A percentile compares a stretch with the other conserved stretches of the same genome.
Evolutionary conservation across 2,329 filamentous ascomycete species (phyloP).

Genomic region (Pseudocercospora macadamiae): DNA sequence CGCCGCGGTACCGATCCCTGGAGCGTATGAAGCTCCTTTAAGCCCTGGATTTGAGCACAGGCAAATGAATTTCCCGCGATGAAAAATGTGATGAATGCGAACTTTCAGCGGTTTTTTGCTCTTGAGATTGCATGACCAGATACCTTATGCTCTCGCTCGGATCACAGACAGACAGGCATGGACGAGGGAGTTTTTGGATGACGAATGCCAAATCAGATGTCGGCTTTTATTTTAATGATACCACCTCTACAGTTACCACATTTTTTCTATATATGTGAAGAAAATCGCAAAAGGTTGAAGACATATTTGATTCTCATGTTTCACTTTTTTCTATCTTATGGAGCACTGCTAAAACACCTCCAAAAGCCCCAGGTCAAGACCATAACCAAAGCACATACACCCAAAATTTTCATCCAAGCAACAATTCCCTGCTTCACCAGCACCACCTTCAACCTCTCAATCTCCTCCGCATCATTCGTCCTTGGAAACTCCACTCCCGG

Average conservation of each 20-base stretch:
- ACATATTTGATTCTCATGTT: neutral
- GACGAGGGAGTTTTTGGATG: neutral
- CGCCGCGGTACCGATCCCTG: slow-evolving; percentile 84
- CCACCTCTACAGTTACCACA: slow-evolving; percentile 22
- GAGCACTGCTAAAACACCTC: neutral
- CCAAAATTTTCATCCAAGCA: neutral
- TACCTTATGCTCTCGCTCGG: slow-evolving; percentile 4
- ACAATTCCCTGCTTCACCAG: slow-evolving; percentile 2
- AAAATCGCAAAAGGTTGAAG: slow-evolving; percentile 18
- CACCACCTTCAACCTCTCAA: slow-evolving; percentile 1
- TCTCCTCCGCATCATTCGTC: slow-evolving; percentile 9
- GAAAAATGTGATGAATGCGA: slow-evolving; percentile 9
- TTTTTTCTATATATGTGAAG: slow-evolving; percentile 2
- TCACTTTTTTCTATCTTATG: neutral
- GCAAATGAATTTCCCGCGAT: slow-evolving; percentile 21
- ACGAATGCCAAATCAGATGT: slow-evolving; percentile 1
- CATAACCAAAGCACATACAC: neutral
- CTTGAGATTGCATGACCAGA: slow-evolving; percentile 12
- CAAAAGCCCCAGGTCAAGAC: neutral
- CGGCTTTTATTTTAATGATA: slow-evolving; percentile 25
- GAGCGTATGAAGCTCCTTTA: slow-evolving; percentile 63
- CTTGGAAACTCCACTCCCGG: slow-evolving; percentile 2
- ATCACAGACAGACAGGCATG: slow-evolving; percentile 7
- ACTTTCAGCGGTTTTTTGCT: slow-evolving; percentile 7
- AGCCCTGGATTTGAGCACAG: slow-evolving; percentile 25